Conservation (phyloP, 768 basidiomycete genomes). For the Cystobasidiopsis lactophilus region DNA sequence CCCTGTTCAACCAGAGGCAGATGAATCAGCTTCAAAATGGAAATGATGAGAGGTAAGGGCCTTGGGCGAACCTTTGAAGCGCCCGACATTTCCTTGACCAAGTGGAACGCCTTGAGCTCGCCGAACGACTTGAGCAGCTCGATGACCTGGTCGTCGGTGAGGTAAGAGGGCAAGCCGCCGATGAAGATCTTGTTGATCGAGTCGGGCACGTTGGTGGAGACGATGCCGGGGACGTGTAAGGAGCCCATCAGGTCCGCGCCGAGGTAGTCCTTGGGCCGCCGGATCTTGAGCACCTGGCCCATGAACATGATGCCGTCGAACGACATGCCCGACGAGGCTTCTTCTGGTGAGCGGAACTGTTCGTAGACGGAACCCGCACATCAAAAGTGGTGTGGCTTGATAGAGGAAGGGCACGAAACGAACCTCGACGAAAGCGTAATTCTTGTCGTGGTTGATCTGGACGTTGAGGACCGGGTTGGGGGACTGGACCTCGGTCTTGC, state of each 20-base stretch:
- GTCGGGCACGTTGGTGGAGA: constrained; percentile 91
- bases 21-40: background rate
- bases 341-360: constrained; percentile 94
- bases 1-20: constrained; percentile 47
- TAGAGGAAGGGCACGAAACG: constrained; percentile 17
- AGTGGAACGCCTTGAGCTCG: constrained; percentile 89
- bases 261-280: constrained; percentile 90
- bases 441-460: constrained; percentile 95
- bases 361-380: constrained; percentile 1
- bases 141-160: constrained; percentile 97
- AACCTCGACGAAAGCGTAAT: constrained; percentile 96
- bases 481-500: constrained; percentile 37
- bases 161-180: constrained; percentile 80
- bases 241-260: constrained; percentile 42
- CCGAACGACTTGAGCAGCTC: constrained; percentile 93
- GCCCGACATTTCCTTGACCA: constrained; percentile 80
- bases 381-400: constrained; percentile 1
- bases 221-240: constrained; percentile 73
- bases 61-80: constrained; percentile 42
- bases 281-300: constrained; percentile 86
- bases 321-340: constrained; percentile 87
- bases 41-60: background rate
- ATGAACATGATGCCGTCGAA: constrained; percentile 95
- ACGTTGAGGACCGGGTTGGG: constrained; percentile 71
- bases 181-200: constrained; percentile 96